Evolutionary conservation across 768 basidiomycete species (phyloP), one percentile per base, ranked within the genome.

Genomic region (Exidia glandulosa): DNA sequence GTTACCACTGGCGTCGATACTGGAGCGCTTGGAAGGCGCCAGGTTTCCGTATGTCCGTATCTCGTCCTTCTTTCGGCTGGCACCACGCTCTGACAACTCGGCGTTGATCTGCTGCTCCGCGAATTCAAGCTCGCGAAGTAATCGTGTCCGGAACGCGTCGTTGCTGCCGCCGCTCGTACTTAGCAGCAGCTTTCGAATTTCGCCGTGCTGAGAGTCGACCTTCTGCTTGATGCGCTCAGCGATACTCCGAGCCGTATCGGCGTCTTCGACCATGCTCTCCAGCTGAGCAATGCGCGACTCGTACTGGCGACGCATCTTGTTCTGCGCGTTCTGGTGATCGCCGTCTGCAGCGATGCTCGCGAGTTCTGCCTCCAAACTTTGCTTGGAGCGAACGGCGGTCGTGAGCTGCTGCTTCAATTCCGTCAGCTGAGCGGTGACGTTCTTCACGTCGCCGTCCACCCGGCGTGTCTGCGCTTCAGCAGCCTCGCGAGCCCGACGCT

Each of bases 181-280:
- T 72, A 80, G 75, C 58, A 88, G 80, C 27, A 88, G 74, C n/a
- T 80, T 75, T 3, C 86, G 81, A 45, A 89, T 79, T 62, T 89
- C 87, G n/a, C 79, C 79, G 66, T 87, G 86, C 58, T 88, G 86
- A 16, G 77, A 79, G 64, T 83, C 82, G 32, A 88, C 78, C 52
- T 78, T 81, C 36, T 82, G 81, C 64, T 77, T 81, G 64, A 87
- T 83, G 63, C 77, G 78, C 2, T 78, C 70, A 2, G 79, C 79
- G 30, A 79, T 80, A 2, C 73, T 66, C 57, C 78, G 76, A 0
- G 79, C 74, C 14, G 76, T 71, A 59, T 84, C 80, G 1, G 80
- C 75, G 34, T 86, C 82, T 45, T 81, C 77, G 3, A 88, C 71
- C 61, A 83, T 81, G 31, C 73, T 73, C 67, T 90, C 84, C 3